Base-by-base conservation (phyloP, 352 stramenopile genomes). In the Saprolegnia parasitica region DNA sequence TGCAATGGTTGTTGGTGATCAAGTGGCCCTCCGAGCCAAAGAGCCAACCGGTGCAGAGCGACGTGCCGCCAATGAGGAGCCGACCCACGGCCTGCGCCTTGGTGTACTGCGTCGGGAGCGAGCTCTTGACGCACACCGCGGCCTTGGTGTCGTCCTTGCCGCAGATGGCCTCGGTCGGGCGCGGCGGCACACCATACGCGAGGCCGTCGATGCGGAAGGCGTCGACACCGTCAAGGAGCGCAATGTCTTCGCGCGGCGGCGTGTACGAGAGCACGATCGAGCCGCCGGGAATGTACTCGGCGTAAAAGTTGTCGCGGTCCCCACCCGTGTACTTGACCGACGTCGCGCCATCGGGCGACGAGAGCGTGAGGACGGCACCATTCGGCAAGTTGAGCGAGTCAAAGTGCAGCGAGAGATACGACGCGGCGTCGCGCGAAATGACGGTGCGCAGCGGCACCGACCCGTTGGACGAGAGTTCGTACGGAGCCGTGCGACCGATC, bases 1-100 rank as follows among this genome's bases (percentile, higher is more conserved):
- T 73, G 73, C 81, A 89, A 72, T 89, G 81, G 61, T 88, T 77
- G 70, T 91, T 89, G 20, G 81, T 91, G 71, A 55, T 50, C 21
- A 62, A 5, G 42, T 52, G 55, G 35, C 63, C 63, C 6, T 70
- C 63, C 20, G 42, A 70, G 8, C 84, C 84, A 1, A 91, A 63
- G 0, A 91, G 74, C 80, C 79, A 90, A 8, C 81, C 80, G 1
- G 83, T 89, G 72, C 83, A 89, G 0, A 77, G 89, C 13, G 6
- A 15, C 13, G 5, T 58, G 16, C 62, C 81, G 37, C 62, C 66
- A 45, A 90, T 89, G 67, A 86, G 77, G 68, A 91, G 39, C 0
- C 84, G 74, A 9, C 77, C 80, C 10, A 89, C 80, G 4, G 78
- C 71, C 46, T 77, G 74, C 0, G 81, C 76, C 45, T 79, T 81